Conservation (phyloP, 306 rosid genomes). For the Casuarina glauca region DNA sequence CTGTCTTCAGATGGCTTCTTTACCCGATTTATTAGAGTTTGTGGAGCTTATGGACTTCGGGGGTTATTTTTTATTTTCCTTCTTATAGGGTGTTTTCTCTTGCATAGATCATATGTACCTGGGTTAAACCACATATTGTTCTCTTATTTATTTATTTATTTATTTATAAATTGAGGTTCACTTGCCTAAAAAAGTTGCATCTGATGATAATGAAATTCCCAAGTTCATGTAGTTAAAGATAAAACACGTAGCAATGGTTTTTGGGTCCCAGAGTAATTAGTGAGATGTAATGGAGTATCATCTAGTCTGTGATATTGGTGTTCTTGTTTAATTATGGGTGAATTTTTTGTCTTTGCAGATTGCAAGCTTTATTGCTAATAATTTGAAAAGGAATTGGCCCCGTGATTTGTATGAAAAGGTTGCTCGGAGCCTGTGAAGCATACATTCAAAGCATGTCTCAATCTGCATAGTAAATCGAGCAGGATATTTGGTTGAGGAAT, state of each 20-base stretch:
- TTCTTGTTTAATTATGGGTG: constrained; percentile 17
- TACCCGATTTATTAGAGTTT: not conserved
- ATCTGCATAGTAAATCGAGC: not conserved
- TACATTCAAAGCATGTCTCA: not conserved
- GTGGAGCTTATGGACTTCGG: not conserved
- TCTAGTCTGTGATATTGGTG: not conserved
- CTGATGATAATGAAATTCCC: not conserved
- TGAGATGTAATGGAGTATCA: not conserved
- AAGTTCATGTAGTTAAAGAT: not conserved
- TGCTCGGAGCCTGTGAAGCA: constrained; percentile 77
- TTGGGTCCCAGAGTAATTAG: not conserved
- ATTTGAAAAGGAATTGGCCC: constrained; percentile 87
- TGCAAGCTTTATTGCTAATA: constrained; percentile 85
- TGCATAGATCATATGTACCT: not conserved
- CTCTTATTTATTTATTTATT: no score
- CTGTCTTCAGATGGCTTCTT: not conserved
- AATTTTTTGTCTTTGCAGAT: constrained; percentile 58
- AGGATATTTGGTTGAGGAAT: not conserved
- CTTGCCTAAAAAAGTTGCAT: not conserved
- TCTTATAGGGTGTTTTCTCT: not conserved
- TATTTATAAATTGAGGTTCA: not conserved
- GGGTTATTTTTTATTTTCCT: not conserved
- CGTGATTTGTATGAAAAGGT: constrained; percentile 89
- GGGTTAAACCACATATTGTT: no score
- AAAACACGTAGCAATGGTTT: not conserved